Conservation (phyloP, 2,329 filamentous ascomycete species). For the Gliomastix tumulicola region DNA sequence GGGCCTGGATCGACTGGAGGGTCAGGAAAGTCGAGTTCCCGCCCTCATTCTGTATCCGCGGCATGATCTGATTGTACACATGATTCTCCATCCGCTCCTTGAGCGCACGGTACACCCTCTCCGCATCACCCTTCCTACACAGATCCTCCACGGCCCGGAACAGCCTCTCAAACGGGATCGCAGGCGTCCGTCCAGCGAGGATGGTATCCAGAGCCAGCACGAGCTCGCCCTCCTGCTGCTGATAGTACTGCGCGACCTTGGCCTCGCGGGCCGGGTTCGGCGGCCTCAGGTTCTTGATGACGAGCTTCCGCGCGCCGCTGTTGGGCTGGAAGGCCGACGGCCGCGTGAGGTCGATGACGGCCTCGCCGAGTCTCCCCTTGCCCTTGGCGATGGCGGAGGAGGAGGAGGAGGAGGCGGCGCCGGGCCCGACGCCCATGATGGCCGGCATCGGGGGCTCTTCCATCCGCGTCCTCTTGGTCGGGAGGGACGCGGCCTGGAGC, state of each 20-base stretch:
- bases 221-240: conserved; percentile 67
- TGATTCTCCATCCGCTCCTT: conserved; percentile 60
- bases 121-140: conserved; percentile 70
- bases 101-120: conserved; percentile 60
- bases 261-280: conserved; percentile 38
- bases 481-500: too few species aligned
- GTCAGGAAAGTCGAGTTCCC: conserved; percentile 53
- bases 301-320: conserved; percentile 72
- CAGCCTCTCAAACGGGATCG: conserved; percentile 76
- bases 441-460: too few species aligned
- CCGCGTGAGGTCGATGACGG: conserved; percentile 23
- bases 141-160: conserved; percentile 90
- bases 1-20: conserved; percentile 44
- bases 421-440: too few species aligned
- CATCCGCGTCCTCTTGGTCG: too few species aligned
- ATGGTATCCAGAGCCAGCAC: conserved; percentile 66
- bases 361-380: conserved; percentile 30
- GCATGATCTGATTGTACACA: conserved; percentile 54
- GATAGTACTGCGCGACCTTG: conserved; percentile 71
- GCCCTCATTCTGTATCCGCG: conserved; percentile 41
- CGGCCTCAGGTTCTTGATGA: conserved; percentile 85
- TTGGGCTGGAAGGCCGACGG: conserved; percentile 59
- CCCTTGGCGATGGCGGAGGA: background rate
- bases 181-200: conserved; percentile 57
- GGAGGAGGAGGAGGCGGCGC: background rate